These are phyloP conservation scores for Wallacemonas collosoma DNA, from an alignment of 208 protist species.

Conservation along the genomic window DNA sequence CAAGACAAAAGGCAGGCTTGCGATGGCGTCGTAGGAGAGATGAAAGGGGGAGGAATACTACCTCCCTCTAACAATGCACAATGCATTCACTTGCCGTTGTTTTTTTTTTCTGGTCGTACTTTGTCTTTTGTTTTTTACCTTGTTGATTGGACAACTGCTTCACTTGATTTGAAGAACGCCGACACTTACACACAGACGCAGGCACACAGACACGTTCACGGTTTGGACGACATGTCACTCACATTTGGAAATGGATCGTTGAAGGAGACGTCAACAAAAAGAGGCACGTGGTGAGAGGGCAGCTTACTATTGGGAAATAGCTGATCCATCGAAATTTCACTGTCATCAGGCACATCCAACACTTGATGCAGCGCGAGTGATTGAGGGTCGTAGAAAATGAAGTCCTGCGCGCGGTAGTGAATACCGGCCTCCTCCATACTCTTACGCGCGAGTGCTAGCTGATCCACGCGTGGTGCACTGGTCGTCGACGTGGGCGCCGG, in stretches of 20 bases:
- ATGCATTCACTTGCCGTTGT: too few species aligned
- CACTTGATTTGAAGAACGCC: too few species aligned
- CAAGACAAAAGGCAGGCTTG: too few species aligned
- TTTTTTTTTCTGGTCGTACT: not conserved
- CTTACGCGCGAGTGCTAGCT: slow-evolving; percentile 41
- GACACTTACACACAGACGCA: not conserved
- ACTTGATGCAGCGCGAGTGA: slow-evolving; percentile 78
- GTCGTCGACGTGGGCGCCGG: too few species aligned
- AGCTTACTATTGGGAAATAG: slow-evolving; percentile 66
- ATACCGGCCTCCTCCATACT: slow-evolving; percentile 38
- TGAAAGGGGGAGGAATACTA: too few species aligned
- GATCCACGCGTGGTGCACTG: slow-evolving; percentile 16
- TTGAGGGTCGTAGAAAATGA: slow-evolving; percentile 81
- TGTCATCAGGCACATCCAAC: slow-evolving; percentile 74
- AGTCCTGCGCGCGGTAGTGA: slow-evolving; percentile 74
- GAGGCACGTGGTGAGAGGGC: slow-evolving; percentile 82
- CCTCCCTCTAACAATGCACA: too few species aligned
- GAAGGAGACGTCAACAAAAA: slow-evolving; percentile 84
- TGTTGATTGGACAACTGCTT: too few species aligned
- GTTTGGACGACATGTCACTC: slow-evolving; percentile 43
- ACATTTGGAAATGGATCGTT: slow-evolving; percentile 74
- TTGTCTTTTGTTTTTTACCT: not conserved
- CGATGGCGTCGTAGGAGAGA: too few species aligned
- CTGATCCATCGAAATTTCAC: slow-evolving; percentile 50
- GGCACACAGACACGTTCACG: slow-evolving; percentile 22